phyloP scores from a whole-genome alignment of 1,284 basidiomycete genomes.

The Neonothopanus nambi region DNA sequence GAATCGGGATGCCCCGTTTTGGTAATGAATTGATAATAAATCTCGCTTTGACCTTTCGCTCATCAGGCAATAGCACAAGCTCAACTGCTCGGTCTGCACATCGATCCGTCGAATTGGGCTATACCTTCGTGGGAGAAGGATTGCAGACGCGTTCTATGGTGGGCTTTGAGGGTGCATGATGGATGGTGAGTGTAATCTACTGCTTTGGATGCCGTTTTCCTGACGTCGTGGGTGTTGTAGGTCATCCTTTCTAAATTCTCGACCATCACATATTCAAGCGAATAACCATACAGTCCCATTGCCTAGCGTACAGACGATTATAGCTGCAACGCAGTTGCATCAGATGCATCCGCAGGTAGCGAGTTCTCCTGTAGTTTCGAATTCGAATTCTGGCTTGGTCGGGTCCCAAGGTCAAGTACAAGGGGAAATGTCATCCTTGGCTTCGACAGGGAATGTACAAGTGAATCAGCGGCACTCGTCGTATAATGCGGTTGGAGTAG shows the following conservation, averaged over 20 bases:
- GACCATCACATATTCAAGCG: conserved; percentile 26
- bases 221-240: conserved; percentile 3
- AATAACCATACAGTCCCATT: conserved; percentile 20
- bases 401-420: too few species aligned
- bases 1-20: too few species aligned
- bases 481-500: too few species aligned
- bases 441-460: too few species aligned
- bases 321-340: conserved; percentile 1
- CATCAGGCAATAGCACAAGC: conserved; percentile 28
- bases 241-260: conserved; percentile 27
- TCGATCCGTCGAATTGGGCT: conserved; percentile 23
- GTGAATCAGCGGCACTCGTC: too few species aligned
- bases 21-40: too few species aligned
- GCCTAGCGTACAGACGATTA: conserved; percentile 7
- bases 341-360: not conserved
- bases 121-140: conserved; percentile 28
- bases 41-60: too few species aligned
- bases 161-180: conserved; percentile 25
- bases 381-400: too few species aligned
- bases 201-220: not conserved
- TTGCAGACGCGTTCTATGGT: conserved; percentile 22
- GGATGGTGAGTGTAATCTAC: conserved; percentile 15
- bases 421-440: too few species aligned
- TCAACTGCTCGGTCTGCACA: conserved; percentile 26
- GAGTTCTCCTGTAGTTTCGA: too few species aligned